phyloP scores from a whole-genome alignment of 768 basidiomycete genomes.

The Sporobolomyces roseus region DNA sequence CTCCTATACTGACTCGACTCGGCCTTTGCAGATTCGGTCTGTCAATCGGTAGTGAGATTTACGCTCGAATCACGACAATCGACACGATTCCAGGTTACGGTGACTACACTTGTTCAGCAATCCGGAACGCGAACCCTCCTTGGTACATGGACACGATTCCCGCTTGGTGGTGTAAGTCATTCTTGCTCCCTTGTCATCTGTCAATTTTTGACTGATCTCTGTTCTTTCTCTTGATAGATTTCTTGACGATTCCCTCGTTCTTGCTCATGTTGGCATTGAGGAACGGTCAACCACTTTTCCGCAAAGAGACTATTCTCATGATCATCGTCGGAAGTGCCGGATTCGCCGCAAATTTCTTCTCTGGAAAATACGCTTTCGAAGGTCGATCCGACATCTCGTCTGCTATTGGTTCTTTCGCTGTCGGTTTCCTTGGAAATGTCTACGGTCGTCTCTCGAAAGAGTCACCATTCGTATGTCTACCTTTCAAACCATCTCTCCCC shows the following conservation, averaged over 20 bases:
- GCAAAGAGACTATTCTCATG: conserved; percentile 53
- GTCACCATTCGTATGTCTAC: conserved; percentile 70
- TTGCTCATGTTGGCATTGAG: conserved; percentile 64
- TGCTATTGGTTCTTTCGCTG: conserved; percentile 74
- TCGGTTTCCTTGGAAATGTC: conserved; percentile 72
- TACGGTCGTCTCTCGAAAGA: conserved; percentile 71
- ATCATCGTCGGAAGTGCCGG: conserved; percentile 55
- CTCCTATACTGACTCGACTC: conserved; percentile 51
- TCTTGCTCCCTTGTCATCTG: background rate
- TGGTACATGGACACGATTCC: conserved; percentile 75
- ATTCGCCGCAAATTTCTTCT: conserved; percentile 72
- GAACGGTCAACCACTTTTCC: conserved; percentile 53
- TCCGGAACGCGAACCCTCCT: conserved; percentile 57
- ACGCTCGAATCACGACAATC: conserved; percentile 56
- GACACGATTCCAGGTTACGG: conserved; percentile 51
- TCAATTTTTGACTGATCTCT: background rate
- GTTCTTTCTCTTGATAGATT: conserved; percentile 52
- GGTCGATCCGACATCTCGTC: conserved; percentile 62
- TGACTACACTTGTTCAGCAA: conserved; percentile 61
- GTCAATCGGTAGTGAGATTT: conserved; percentile 70
- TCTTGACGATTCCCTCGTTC: conserved; percentile 67
- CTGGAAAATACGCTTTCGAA: conserved; percentile 51
- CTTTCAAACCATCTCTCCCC: background rate
- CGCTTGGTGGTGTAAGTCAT: conserved; percentile 63
- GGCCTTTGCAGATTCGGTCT: conserved; percentile 66